Evolutionary conservation across 257 asterid species (phyloP), one percentile per base, ranked within the genome.

Genomic region (Capsicum rhomboideum): DNA sequence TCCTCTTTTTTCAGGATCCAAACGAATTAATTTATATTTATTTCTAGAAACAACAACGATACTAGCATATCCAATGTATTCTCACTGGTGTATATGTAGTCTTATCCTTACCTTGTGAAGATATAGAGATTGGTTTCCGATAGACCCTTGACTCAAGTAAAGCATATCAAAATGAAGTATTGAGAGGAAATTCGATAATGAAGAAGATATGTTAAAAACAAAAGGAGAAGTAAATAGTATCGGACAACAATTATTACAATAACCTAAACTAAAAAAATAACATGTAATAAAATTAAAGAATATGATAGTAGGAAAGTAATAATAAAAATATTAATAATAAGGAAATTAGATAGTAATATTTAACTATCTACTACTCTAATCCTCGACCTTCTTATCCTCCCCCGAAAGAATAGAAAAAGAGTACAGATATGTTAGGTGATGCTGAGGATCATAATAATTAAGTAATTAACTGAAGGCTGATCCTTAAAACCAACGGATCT

Each of bases 111-210:
- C 37, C 37, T 4, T 31, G 4, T 31, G 37, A 31, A 31, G 37
- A 31, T 31, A 31, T 2, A 31, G 37, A 31, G 2, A 56, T 56
- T 56, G n/a, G 0, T 56, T 56, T 56, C 2, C 20, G 0, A 56
- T 56, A 56, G n/a, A 56, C 9, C 6, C 3, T 0, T 0, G 1
- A 20, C 13, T 56, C 28, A 56, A 20, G 6, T 56, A 56, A 56
- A 20, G 26, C 0, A 55, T 0, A 55, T 55, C 12, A 54, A 55
- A 55, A 2, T 55, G 1, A 55, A 55, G 0, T 56, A n/a, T 56
- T 0, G 0, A 55, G 20, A 55, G 20, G 3, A 20, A 0, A 20
- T 55, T 0, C 26, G 7, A 0, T 20, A 55, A n/a, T n/a, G 0
- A 18, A 55, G 1, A 55, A 20, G 13, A 55, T 2, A 20, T 8